phyloP scores from a whole-genome alignment of 805 yeast species.

The Starmerella stellata region DNA sequence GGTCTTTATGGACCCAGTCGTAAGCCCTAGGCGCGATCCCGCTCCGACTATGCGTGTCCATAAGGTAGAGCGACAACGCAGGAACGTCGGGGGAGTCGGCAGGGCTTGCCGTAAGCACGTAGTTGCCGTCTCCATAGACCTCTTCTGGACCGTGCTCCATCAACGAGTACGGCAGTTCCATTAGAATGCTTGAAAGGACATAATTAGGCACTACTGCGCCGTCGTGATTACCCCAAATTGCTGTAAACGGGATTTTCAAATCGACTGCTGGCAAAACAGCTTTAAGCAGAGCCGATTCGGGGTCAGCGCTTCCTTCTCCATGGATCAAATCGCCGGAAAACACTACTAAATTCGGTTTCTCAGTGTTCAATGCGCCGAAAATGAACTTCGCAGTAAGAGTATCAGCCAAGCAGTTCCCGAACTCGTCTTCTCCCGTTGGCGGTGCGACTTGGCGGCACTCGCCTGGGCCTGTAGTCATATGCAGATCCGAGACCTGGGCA shows the following conservation, averaged over 20 bases:
- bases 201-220: conserved; percentile 50
- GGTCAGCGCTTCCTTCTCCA: conserved; percentile 64
- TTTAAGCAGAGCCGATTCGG: conserved; percentile 66
- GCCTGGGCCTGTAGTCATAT: conserved; percentile 72
- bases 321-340: conserved; percentile 82
- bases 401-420: conserved; percentile 51
- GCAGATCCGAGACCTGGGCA: conserved; percentile 79
- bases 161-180: conserved; percentile 48
- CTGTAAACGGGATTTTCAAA: conserved; percentile 63
- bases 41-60: conserved; percentile 67
- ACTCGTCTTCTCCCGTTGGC: conserved; percentile 15
- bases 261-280: conserved; percentile 50
- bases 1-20: conserved; percentile 65
- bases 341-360: conserved; percentile 69
- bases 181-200: conserved; percentile 40
- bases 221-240: conserved; percentile 85
- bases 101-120: conserved; percentile 31
- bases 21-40: conserved; percentile 36
- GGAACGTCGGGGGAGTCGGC: conserved; percentile 19
- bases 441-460: conserved; percentile 43
- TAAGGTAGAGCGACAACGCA: conserved; percentile 46
- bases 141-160: conserved; percentile 45
- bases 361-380: conserved; percentile 45
- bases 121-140: conserved; percentile 74
- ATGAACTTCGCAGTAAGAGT: conserved; percentile 47